A percentile compares a stretch with the other conserved stretches of the same genome.
phyloP scores from a whole-genome alignment of 2,329 filamentous ascomycete species.

The Torrubiellomyces zombiae region DNA sequence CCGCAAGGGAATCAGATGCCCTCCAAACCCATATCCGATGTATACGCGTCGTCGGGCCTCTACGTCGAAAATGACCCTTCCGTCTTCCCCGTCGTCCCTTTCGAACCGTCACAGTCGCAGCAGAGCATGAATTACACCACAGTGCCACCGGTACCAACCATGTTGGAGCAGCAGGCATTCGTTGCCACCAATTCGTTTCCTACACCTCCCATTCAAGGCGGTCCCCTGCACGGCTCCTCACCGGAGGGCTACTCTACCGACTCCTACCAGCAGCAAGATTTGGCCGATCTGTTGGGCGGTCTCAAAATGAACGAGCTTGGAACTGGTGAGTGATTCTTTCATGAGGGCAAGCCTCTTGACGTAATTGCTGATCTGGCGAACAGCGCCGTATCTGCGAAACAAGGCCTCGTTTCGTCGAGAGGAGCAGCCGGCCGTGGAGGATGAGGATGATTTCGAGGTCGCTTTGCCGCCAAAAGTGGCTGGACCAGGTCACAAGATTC shows the following conservation, averaged over 20 bases:
- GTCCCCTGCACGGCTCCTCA: constrained; percentile 18
- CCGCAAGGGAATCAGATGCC: constrained; percentile 22
- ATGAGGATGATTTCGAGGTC: constrained; percentile 56
- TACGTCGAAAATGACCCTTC: constrained; percentile 28
- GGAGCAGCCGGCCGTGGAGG: constrained; percentile 49
- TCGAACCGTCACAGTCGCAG: constrained; percentile 26
- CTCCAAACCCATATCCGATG: constrained; percentile 21
- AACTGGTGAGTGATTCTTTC: constrained; percentile 43
- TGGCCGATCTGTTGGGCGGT: constrained; percentile 69
- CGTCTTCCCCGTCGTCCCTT: constrained; percentile 30
- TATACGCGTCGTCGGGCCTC: constrained; percentile 31
- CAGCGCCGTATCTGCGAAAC: constrained; percentile 72
- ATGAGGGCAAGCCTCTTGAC: no score
- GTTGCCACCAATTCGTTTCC: constrained; percentile 32
- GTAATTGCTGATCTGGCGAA: constrained; percentile 1
- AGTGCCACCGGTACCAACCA: constrained; percentile 30
- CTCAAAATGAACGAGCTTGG: constrained; percentile 77
- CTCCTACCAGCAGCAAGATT: constrained; percentile 50
- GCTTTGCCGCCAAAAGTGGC: constrained; percentile 50
- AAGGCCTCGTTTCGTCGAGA: constrained; percentile 33
- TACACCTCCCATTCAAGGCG: constrained; percentile 27
- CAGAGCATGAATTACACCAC: constrained; percentile 36
- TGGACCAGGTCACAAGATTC: constrained; percentile 58
- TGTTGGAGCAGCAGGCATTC: constrained; percentile 36
- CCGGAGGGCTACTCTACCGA: constrained; percentile 40